Conservation (phyloP, 1,139 yeast species). For the Spencermartinsiella ligniputridi region DNA sequence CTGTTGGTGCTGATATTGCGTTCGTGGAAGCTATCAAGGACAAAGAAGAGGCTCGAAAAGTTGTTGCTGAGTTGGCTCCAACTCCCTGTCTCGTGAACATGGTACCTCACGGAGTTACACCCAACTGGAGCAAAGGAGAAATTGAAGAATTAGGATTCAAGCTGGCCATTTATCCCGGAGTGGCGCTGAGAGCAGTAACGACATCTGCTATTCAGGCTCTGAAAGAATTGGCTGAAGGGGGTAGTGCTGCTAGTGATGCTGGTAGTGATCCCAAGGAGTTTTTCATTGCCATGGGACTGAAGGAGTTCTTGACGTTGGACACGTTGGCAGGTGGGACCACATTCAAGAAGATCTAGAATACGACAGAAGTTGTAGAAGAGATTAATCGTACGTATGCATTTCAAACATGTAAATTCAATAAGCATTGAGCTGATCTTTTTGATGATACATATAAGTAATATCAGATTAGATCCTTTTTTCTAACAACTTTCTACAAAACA, state of each 20-base stretch:
- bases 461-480: too few relatives aligned
- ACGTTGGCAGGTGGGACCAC: conserved; percentile 10
- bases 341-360: too few relatives aligned
- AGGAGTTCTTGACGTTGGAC: conserved; percentile 10
- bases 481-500: too few relatives aligned
- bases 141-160: conserved; percentile 12
- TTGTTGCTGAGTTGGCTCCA: conserved; percentile 7
- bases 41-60: conserved; percentile 11
- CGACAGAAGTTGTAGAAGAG: too few relatives aligned
- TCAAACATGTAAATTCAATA: too few relatives aligned
- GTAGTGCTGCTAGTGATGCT: conserved; percentile 2
- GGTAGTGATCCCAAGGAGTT: conserved; percentile 9
- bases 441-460: too few relatives aligned
- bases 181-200: conserved; percentile 10
- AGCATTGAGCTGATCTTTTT: too few relatives aligned
- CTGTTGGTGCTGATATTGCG: conserved; percentile 13
- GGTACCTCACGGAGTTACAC: conserved; percentile 13
- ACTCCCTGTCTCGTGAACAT: conserved; percentile 12
- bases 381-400: too few relatives aligned
- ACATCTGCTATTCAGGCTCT: conserved; percentile 6
- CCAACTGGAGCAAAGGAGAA: conserved; percentile 11
- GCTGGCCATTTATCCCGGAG: conserved; percentile 14
- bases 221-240: conserved; percentile 4
- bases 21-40: conserved; percentile 14
- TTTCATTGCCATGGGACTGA: conserved; percentile 12